These are phyloP conservation scores for Auxenochlorella pyrenoidosa DNA, from an alignment of 139 green algal genomes.

Conservation along the genomic window DNA sequence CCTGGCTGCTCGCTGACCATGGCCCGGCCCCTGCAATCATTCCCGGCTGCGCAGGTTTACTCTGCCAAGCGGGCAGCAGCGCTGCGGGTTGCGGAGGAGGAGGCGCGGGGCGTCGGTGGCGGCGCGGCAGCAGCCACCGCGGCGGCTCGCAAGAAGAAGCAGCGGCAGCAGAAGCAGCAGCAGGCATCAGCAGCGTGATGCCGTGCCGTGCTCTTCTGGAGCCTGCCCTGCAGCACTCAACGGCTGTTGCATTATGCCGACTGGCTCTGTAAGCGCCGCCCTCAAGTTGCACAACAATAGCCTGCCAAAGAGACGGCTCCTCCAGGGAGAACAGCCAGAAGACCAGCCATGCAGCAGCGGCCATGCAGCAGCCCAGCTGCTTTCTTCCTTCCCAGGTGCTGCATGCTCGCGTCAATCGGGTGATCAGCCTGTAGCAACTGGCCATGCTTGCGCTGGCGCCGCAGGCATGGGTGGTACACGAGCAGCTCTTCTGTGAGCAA, in stretches of 20 bases:
- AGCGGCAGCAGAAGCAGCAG: conserved; percentile 1
- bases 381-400: too few relatives aligned
- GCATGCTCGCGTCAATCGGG: too few relatives aligned
- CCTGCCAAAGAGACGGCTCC: too few relatives aligned
- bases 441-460: background rate
- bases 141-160: conserved; percentile 25
- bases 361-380: background rate
- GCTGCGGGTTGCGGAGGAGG: conserved; percentile 61
- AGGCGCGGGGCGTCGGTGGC: conserved; percentile 2
- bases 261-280: too few relatives aligned
- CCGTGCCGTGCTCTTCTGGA: too few relatives aligned
- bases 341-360: background rate
- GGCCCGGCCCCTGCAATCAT: too few relatives aligned
- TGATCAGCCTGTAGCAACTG: too few relatives aligned
- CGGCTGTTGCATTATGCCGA: too few relatives aligned
- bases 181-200: background rate
- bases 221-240: background rate
- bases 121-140: background rate
- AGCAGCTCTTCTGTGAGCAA: too few relatives aligned
- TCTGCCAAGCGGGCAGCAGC: conserved; percentile 66
- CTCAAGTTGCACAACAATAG: too few relatives aligned
- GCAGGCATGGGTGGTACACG: background rate
- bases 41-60: conserved; percentile 66
- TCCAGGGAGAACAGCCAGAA: too few relatives aligned
- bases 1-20: too few relatives aligned